Percentiles rank a stretch among this genome's conserved stretches.
These are phyloP conservation scores for Thielaviopsis musarum DNA, from an alignment of 2,329 filamentous ascomycete species.

Conservation along the genomic window DNA sequence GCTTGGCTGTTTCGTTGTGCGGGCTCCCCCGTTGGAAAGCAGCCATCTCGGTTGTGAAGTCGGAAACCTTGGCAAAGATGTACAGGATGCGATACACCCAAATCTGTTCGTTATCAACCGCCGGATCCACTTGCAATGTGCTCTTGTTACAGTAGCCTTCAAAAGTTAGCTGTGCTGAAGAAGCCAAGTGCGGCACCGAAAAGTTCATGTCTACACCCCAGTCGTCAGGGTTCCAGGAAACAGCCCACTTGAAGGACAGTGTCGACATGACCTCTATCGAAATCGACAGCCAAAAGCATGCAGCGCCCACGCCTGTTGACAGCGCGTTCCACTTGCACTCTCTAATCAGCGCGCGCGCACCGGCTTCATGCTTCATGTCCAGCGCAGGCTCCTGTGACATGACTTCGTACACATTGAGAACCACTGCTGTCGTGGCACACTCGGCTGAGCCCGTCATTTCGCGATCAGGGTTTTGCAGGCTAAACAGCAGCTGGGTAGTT, in stretches of 20 bases:
- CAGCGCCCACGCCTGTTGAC: conserved; percentile 61
- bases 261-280: conserved; percentile 82
- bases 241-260: conserved; percentile 70
- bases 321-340: conserved; percentile 79
- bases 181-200: conserved; percentile 4
- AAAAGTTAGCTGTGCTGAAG: background rate
- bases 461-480: conserved; percentile 67
- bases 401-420: conserved; percentile 82
- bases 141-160: background rate
- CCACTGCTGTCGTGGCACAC: conserved; percentile 73
- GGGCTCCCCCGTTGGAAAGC: conserved; percentile 41
- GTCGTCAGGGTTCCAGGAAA: conserved; percentile 76
- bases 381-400: conserved; percentile 69
- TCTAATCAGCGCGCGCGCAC: conserved; percentile 69
- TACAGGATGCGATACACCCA: conserved; percentile 87
- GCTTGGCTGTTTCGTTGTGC: conserved; percentile 36
- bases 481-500: conserved; percentile 58
- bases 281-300: conserved; percentile 90
- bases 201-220: conserved; percentile 79
- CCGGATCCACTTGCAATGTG: background rate
- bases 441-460: conserved; percentile 46
- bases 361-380: conserved; percentile 79
- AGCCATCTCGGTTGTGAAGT: conserved; percentile 59
- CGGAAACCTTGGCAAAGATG: conserved; percentile 71
- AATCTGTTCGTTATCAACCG: conserved; percentile 49